Conservation (phyloP, 805 yeast genomes). For the Gaillardinia entomophila region DNA sequence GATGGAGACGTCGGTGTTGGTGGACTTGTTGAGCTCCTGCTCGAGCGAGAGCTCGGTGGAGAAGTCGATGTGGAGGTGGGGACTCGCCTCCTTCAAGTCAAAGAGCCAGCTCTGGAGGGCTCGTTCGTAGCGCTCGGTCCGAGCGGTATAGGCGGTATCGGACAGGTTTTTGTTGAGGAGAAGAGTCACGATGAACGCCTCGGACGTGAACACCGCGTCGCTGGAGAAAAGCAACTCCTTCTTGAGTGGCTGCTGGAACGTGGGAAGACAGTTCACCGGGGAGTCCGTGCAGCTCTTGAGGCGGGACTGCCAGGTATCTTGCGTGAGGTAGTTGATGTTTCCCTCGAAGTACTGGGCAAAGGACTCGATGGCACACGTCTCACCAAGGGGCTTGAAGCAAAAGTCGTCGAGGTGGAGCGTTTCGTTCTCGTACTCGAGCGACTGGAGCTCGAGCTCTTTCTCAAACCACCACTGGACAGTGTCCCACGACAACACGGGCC, state of each 20-base stretch:
- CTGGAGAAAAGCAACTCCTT: slow-evolving; percentile 57
- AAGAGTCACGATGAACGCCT: slow-evolving; percentile 73
- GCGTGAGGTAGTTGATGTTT: slow-evolving; percentile 42
- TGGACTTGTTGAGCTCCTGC: slow-evolving; percentile 75
- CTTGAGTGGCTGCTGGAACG: slow-evolving; percentile 85
- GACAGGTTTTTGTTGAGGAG: slow-evolving; percentile 51
- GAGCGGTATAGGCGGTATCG: slow-evolving; percentile 31
- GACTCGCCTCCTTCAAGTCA: slow-evolving; percentile 40
- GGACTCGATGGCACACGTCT: slow-evolving; percentile 77
- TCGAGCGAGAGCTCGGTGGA: slow-evolving; percentile 80
- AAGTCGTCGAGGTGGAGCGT: slow-evolving; percentile 48
- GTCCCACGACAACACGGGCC: slow-evolving; percentile 61
- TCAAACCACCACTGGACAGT: slow-evolving; percentile 84
- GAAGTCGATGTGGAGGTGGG: slow-evolving; percentile 55
- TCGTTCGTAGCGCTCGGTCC: slow-evolving; percentile 64
- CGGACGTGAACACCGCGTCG: slow-evolving; percentile 49
- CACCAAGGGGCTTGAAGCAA: slow-evolving; percentile 81
- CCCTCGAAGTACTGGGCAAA: slow-evolving; percentile 85
- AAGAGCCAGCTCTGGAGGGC: slow-evolving; percentile 52
- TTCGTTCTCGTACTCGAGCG: slow-evolving; percentile 18
- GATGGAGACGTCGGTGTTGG: slow-evolving; percentile 71
- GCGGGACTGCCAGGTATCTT: slow-evolving; percentile 49
- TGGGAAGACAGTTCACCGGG: slow-evolving; percentile 87
- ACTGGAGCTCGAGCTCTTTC: slow-evolving; percentile 51
- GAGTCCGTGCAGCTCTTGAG: slow-evolving; percentile 60